Conservation (phyloP, 2,329 filamentous ascomycete genomes). For the Metarhizium sp. region DNA sequence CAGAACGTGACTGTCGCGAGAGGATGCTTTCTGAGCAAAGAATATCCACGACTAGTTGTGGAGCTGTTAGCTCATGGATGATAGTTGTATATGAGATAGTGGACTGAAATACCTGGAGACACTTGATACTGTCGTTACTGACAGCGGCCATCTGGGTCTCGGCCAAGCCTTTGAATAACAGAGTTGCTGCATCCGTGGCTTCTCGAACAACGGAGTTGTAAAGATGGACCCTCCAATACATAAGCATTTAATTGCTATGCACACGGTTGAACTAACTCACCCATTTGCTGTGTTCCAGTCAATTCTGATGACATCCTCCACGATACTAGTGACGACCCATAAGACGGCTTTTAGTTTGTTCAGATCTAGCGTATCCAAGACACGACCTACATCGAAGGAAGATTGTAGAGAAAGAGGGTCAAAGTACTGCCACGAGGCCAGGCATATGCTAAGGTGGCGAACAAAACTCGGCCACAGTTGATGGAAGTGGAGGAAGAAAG, state of each 20-base stretch:
- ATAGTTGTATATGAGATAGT: background rate
- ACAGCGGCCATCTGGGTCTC: conserved; percentile 21
- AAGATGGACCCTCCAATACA: conserved; percentile 22
- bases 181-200: conserved; percentile 26
- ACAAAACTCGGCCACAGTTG: conserved; percentile 57
- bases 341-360: conserved; percentile 45
- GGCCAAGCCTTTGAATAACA: conserved; percentile 28
- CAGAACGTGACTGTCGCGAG: conserved; percentile 46
- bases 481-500: conserved; percentile 65
- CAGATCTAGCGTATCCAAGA: conserved; percentile 38
- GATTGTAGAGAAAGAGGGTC: conserved; percentile 13
- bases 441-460: conserved; percentile 47
- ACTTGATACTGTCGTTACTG: conserved; percentile 48
- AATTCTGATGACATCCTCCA: conserved; percentile 41
- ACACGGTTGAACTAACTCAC: conserved; percentile 23
- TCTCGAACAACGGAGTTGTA: conserved; percentile 32
- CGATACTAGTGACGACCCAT: conserved; percentile 45
- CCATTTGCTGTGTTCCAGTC: conserved; percentile 52
- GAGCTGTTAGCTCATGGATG: background rate
- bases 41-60: conserved; percentile 56
- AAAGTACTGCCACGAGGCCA: conserved; percentile 26
- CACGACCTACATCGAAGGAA: conserved; percentile 31
- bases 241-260: background rate
- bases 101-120: conserved; percentile 42
- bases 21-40: conserved; percentile 58